Percentiles rank a stretch among this genome's conserved stretches.
Conservation (phyloP, 2,329 filamentous ascomycete genomes). For the Stemphylium lycopersici region DNA sequence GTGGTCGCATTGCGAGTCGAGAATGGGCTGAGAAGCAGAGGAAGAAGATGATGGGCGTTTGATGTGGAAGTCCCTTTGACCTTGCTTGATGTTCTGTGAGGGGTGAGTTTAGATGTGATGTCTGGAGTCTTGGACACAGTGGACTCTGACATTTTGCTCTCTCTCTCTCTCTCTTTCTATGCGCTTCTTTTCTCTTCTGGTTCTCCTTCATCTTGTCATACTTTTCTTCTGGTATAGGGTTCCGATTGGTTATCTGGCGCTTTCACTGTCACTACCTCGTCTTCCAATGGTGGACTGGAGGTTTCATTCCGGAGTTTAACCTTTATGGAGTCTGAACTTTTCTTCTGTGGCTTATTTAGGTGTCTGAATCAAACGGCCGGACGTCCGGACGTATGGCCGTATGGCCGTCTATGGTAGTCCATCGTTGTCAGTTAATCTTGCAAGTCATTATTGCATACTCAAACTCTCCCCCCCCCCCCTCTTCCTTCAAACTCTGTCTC, state of each 20-base stretch:
- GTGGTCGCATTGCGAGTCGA: constrained; percentile 51
- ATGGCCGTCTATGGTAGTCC: too few relatives aligned
- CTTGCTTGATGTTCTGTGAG: too few relatives aligned
- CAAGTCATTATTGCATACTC: not conserved
- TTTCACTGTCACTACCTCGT: not conserved
- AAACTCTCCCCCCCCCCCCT: not conserved
- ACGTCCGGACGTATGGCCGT: too few relatives aligned
- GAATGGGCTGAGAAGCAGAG: constrained; percentile 59
- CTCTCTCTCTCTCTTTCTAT: not conserved
- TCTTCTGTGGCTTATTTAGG: too few relatives aligned
- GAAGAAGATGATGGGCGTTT: constrained; percentile 42
- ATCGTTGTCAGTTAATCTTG: too few relatives aligned
- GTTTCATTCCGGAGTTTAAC: not conserved
- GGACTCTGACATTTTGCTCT: not conserved
- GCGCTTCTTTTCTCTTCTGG: not conserved
- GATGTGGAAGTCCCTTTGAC: not conserved
- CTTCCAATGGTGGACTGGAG: constrained; percentile 9
- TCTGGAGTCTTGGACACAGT: not conserved
- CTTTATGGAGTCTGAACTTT: not conserved
- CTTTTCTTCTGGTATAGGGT: too few relatives aligned
- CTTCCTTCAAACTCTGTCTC: not conserved
- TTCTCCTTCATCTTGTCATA: not conserved
- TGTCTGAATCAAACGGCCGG: too few relatives aligned
- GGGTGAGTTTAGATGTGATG: not conserved
- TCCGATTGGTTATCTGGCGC: too few relatives aligned